These are phyloP conservation scores for Aspergillus calidoustus DNA, from an alignment of 2,329 filamentous ascomycete genomes.

Conservation along the genomic window DNA sequence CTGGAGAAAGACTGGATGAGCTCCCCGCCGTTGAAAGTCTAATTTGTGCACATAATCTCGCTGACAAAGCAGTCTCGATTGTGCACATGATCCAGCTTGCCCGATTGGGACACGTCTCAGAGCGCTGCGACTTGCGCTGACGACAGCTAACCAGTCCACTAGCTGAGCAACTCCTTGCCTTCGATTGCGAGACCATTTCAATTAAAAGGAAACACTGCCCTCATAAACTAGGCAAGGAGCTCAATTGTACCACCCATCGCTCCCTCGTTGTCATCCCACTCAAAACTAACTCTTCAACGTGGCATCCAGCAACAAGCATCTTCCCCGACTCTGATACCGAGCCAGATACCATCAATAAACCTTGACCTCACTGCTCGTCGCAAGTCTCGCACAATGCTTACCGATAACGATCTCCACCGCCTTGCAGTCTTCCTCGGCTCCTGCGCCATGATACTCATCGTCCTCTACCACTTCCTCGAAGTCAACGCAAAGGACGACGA, in stretches of 20 bases:
- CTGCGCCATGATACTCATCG: constrained; percentile 86
- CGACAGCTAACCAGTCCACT: constrained; percentile 1
- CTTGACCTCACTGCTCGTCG: background rate
- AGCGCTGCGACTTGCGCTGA: background rate
- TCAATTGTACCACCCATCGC: background rate
- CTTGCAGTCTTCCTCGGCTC: constrained; percentile 93
- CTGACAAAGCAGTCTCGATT: constrained; percentile 5
- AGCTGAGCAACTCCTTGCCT: background rate
- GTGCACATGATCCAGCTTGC: constrained; percentile 6
- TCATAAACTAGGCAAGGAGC: constrained; percentile 5
- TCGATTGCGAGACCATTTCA: background rate
- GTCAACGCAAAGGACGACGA: constrained; percentile 74
- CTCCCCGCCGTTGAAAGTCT: constrained; percentile 2
- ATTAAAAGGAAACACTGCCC: background rate
- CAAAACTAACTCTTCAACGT: constrained; percentile 16
- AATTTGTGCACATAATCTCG: constrained; percentile 5
- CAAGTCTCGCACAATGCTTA: constrained; percentile 74
- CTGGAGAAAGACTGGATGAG: background rate
- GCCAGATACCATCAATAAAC: background rate
- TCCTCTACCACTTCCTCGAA: constrained; percentile 95
- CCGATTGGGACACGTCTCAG: constrained; percentile 5
- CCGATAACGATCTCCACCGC: constrained; percentile 87
- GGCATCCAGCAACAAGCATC: constrained; percentile 13
- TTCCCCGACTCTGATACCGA: background rate
- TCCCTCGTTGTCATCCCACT: background rate